Percentiles rank a stretch among this genome's conserved stretches.
Evolutionary conservation across 257 asterid genomes (phyloP).

Genomic region (Nicotiana undulata): DNA sequence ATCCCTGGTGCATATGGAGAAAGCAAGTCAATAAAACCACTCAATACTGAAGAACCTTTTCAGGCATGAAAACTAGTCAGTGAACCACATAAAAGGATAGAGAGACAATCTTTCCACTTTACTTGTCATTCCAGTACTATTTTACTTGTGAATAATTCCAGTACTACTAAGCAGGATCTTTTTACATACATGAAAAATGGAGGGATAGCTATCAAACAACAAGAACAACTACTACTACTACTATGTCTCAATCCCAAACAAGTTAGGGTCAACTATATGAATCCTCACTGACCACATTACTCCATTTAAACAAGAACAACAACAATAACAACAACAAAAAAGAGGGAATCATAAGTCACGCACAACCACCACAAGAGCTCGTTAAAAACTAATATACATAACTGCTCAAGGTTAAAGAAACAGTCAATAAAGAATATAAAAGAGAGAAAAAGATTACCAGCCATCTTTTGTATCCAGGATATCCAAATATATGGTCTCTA

Average conservation of each 20-base stretch:
- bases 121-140: neutral
- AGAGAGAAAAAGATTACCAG: slow-evolving; percentile 41
- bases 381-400: neutral
- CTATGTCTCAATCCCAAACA: too few relatives aligned
- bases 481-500: slow-evolving; percentile 65
- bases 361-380: neutral
- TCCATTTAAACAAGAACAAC: too few relatives aligned
- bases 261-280: too few relatives aligned
- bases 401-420: neutral
- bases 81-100: neutral
- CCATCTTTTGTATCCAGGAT: slow-evolving; percentile 59
- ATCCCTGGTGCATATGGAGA: slow-evolving; percentile 37
- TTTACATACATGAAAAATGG: neutral
- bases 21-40: neutral
- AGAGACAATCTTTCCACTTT: neutral
- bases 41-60: neutral
- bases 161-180: neutral
- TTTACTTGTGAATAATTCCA: neutral
- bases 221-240: too few relatives aligned
- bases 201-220: neutral
- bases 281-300: too few relatives aligned
- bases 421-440: neutral
- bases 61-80: neutral
- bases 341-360: too few relatives aligned
- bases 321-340: too few relatives aligned